Conservation (phyloP, 2,329 filamentous ascomycete species). For the Clarireedia paspali region DNA sequence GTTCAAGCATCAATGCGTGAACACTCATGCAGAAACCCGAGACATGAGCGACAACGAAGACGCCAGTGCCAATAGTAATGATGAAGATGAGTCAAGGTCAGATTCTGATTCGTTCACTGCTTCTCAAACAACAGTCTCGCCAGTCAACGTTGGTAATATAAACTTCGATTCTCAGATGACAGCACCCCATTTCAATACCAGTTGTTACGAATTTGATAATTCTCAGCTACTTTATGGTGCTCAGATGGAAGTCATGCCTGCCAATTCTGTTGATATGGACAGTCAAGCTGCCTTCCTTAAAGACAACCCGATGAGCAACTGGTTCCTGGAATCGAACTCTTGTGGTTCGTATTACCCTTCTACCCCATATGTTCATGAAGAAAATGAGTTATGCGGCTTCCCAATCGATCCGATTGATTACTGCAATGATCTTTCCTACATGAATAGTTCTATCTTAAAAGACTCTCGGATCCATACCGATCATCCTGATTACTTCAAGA, state of each 20-base stretch:
- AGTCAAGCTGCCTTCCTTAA: not conserved
- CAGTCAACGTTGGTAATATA: not conserved
- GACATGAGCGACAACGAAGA: not conserved
- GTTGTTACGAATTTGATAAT: not conserved
- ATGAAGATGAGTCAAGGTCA: not conserved
- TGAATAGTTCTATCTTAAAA: too few species aligned
- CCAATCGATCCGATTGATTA: not conserved
- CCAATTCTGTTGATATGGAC: not conserved
- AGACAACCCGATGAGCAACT: too few species aligned
- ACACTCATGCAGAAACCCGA: not conserved
- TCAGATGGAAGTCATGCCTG: not conserved
- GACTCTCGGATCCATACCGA: too few species aligned
- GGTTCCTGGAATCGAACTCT: not conserved
- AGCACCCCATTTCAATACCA: not conserved
- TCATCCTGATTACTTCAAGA: too few species aligned
- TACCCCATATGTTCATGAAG: not conserved
- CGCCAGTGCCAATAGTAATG: not conserved
- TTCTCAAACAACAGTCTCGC: not conserved
- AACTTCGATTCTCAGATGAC: not conserved
- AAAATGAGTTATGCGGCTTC: not conserved
- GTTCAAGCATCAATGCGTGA: not conserved
- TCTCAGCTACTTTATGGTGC: not conserved
- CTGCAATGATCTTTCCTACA: too few species aligned
- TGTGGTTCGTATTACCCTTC: not conserved
- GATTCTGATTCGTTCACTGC: not conserved